phyloP scores from a whole-genome alignment of 306 rosid species.

The Glycine latifolia region DNA sequence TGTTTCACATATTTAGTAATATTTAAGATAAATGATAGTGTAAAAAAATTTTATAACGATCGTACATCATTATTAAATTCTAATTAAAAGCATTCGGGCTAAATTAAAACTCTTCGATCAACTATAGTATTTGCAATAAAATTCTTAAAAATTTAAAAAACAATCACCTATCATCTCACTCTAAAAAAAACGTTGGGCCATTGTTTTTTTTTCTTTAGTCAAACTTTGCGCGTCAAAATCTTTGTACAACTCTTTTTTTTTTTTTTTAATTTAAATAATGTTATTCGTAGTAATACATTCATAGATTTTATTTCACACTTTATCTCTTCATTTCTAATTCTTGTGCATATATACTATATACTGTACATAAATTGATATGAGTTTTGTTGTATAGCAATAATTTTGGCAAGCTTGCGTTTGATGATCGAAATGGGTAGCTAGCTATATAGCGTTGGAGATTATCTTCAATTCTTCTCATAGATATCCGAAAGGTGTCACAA shows the following conservation, averaged over 20 bases:
- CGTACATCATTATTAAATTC: too few species aligned
- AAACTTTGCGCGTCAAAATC: not conserved
- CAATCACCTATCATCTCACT: not conserved
- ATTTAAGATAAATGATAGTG: not conserved
- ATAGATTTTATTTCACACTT: not conserved
- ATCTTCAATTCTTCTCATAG: not conserved
- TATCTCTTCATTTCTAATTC: not conserved
- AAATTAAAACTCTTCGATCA: not conserved
- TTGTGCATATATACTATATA: not conserved
- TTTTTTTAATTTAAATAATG: not conserved
- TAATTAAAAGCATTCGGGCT: not conserved
- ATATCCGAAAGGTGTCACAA: slow-evolving; percentile 32
- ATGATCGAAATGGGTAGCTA: slow-evolving; percentile 5
- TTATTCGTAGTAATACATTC: not conserved
- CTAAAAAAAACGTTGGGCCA: not conserved
- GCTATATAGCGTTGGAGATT: not conserved
- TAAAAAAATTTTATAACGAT: too few species aligned
- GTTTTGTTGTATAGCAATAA: slow-evolving; percentile 42
- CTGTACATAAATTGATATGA: not conserved
- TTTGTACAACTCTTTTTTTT: not conserved
- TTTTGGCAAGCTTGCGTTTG: not conserved
- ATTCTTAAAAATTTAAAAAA: not conserved
- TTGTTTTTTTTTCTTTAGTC: not conserved
- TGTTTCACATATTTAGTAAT: not conserved
- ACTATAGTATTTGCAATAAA: not conserved